Base-by-base conservation (phyloP, 1,284 basidiomycete species). In the Inonotus hispidus region DNA sequence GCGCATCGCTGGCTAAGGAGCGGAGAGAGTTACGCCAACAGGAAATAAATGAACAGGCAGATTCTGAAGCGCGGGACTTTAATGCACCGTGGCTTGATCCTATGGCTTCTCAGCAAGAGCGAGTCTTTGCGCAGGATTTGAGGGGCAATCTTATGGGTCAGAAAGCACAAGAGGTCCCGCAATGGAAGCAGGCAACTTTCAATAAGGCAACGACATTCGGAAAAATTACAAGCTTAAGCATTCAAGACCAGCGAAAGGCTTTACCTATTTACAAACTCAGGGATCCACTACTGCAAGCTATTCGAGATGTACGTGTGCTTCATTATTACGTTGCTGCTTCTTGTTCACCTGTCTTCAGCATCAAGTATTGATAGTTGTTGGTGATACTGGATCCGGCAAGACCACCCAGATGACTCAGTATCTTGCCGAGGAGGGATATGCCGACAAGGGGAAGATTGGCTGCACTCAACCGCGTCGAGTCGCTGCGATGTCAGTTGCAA, bases 391-490 rank as follows among this genome's bases (percentile, higher is more conserved):
- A 19, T 95, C 92, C 1, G 93, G 93, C 8, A 96, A 96, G 73
- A 95, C 93, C 13, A 94, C 92, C 0, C 93, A 96, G 71, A 94
- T 96, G 90, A 90, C 90, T 1, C 94, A 96, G 74, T 96, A 95
- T 69, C 80, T 96, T 43, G 93, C 93, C 4, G 93, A 96, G 74
- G 83, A 89, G 61, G 93, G 93, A 0, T 92, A 89, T 66, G 88
- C 92, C 1, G 94, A 97, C 68, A 82, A 75, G 64, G 92, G 93
- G 61, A 88, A 88, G 67, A 95, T 99, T 66, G 96, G 95, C 3
- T 98, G 96, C 71, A 99, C 96, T 0, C 96, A 99, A 73, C 96
- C 96, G 45, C 90, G 96, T 77, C 95, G 95, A 82, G 96, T 99
- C 14, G 96, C 96, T 32, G 96, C 96, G 8, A 97, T 98, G 83